Conservation (phyloP, 208 protist species). For the Tritrichomonas musculus region DNA sequence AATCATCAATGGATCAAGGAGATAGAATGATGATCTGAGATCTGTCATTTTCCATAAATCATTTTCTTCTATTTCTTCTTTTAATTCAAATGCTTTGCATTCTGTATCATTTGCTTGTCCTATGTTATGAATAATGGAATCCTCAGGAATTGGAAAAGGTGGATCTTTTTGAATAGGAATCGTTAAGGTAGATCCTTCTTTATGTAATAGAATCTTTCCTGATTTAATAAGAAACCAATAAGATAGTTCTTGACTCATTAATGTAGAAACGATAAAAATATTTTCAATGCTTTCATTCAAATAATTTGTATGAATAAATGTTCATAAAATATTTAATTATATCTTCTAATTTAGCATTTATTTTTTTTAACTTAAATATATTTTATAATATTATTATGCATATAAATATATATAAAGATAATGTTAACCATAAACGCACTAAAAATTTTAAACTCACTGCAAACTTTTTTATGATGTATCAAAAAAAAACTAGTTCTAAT, state of each 20-base stretch:
- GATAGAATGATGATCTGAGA: not conserved
- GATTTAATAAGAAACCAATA: not conserved
- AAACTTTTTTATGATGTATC: not conserved
- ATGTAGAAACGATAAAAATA: not conserved
- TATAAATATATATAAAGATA: not conserved
- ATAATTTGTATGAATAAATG: not conserved
- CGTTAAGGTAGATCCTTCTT: not conserved
- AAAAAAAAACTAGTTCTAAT: no score
- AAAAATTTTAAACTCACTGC: no score
- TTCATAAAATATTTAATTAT: not conserved
- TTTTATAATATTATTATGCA: not conserved
- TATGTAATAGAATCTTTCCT: not conserved
- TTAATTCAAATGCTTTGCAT: conserved; percentile 3
- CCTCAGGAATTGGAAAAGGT: not conserved
- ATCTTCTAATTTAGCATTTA: not conserved
- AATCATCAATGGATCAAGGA: not conserved
- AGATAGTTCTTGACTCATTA: not conserved
- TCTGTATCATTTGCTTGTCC: not conserved
- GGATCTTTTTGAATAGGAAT: not conserved
- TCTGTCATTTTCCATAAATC: not conserved
- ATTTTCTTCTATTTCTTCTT: not conserved
- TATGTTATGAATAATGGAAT: not conserved
- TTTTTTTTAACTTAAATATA: not conserved
- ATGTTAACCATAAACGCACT: not conserved
- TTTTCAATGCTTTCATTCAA: not conserved